Percentiles rank a stretch among this genome's conserved stretches.
Conservation (phyloP, 2,329 filamentous ascomycete genomes). For the Fusarium xylarioides region DNA sequence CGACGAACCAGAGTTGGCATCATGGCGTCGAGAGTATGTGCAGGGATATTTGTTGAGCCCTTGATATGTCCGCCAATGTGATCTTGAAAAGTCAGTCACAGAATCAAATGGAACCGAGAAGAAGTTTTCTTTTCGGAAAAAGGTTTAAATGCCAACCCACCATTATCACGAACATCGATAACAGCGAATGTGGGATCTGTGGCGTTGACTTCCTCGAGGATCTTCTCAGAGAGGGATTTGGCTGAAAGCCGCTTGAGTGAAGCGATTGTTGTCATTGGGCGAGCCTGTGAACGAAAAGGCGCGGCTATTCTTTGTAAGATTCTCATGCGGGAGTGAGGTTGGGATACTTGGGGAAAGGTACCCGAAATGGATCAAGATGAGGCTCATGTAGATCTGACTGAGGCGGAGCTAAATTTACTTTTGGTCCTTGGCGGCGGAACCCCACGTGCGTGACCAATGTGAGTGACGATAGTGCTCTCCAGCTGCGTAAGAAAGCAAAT, state of each 20-base stretch:
- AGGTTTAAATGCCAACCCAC: slow-evolving; percentile 52
- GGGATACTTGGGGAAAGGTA: not conserved
- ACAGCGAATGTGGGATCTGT: slow-evolving; percentile 68
- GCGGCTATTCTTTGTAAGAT: slow-evolving; percentile 5
- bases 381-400: slow-evolving; percentile 1
- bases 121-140: not conserved
- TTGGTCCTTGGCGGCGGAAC: not conserved
- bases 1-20: slow-evolving; percentile 85
- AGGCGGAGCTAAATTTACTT: slow-evolving; percentile 7
- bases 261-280: slow-evolving; percentile 64
- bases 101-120: not conserved
- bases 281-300: slow-evolving; percentile 12
- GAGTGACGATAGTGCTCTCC: too few relatives aligned
- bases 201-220: slow-evolving; percentile 61
- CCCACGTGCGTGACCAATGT: not conserved
- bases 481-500: too few relatives aligned
- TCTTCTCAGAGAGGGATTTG: slow-evolving; percentile 71
- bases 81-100: slow-evolving; percentile 61
- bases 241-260: slow-evolving; percentile 74
- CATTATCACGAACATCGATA: slow-evolving; percentile 88
- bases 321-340: slow-evolving; percentile 22
- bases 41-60: slow-evolving; percentile 79
- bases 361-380: not conserved
- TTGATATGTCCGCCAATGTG: slow-evolving; percentile 91
- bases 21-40: slow-evolving; percentile 74